A percentile compares a stretch with the other conserved stretches of the same genome.
These are phyloP conservation scores for Rutidosis leptorrhynchoides DNA, from an alignment of 129 eudicot genomes.

Conservation along the genomic window DNA sequence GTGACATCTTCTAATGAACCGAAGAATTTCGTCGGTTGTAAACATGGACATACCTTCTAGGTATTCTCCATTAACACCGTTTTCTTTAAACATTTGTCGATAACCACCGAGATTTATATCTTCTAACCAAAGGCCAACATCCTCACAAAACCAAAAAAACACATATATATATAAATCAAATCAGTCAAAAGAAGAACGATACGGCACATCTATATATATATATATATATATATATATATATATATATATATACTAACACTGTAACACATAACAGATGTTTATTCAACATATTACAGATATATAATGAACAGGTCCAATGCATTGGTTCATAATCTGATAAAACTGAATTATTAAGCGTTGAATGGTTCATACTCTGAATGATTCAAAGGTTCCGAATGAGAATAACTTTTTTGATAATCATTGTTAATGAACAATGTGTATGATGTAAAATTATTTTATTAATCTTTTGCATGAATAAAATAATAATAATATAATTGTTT, in stretches of 20 bases:
- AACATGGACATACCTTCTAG: conserved; percentile 96
- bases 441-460: no score
- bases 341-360: no score
- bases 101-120: conserved; percentile 83
- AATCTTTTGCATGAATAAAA: no score
- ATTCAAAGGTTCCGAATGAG: no score
- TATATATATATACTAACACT: neutral
- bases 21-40: conserved; percentile 86
- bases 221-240: neutral
- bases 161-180: neutral
- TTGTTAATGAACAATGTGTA: no score
- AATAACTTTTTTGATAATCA: no score
- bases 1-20: conserved; percentile 87
- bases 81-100: conserved; percentile 64
- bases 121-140: conserved; percentile 91
- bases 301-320: neutral
- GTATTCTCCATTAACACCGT: conserved; percentile 92
- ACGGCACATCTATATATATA: neutral
- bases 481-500: no score
- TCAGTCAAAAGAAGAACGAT: neutral
- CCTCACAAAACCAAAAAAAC: conserved; percentile 41
- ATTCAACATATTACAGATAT: neutral
- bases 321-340: no score
- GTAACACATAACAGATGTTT: neutral
- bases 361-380: no score